Evolutionary conservation across 371 early-diverging fungal species (phyloP), one percentile per base, ranked within the genome.

Genomic region (Rhizopus arrhizus): DNA sequence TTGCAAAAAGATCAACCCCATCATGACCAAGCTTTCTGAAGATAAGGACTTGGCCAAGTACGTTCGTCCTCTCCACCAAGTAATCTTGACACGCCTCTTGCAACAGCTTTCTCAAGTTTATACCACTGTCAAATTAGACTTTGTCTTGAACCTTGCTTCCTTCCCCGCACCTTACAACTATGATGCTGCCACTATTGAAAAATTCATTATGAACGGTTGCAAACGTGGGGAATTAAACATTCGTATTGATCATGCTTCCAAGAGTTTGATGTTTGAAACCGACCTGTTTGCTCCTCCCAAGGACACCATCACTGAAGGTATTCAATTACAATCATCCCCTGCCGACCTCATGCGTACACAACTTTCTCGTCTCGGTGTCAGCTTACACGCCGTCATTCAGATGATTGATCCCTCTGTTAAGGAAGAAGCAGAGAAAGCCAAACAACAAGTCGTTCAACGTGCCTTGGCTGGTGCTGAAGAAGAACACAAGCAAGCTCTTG

Each of bases 101-200:
- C 97, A 98, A 78, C 95, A 95, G 77, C 72, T 93, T 40, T 96
- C 98, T 45, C 95, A 97, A 85, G 95, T 97, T 48, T 97, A 97
- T 84, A 94, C 95, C 60, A 91, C 94, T 57, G 91, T 97, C 77
- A 91, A 94, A 82, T 86, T 98, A 36, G 96, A 95, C 66, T 89
- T 91, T 76, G 87, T 98, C 36, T 85, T 94, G 55, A 80, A 91
- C 56, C 83, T 97, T 34, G 93, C 95, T 29, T 84, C 91, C 31
- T 94, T 97, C 87, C 87, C 91, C 15, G 85, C 81, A 36, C 91
- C 95, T 22, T 91, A 87, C 86, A 87, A 85, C 81, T 89, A 91
- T 70, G 91, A 89, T 61, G 87, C 92, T 9, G 89, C 92, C 46
- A 85, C 86, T 12, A 93, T 98, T 65, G 99, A 98, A 80, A 91